Percentiles rank a stretch among this genome's conserved stretches.
Evolutionary conservation across 768 basidiomycete genomes (phyloP).

Genomic region (Plicaturopsis crispa): DNA sequence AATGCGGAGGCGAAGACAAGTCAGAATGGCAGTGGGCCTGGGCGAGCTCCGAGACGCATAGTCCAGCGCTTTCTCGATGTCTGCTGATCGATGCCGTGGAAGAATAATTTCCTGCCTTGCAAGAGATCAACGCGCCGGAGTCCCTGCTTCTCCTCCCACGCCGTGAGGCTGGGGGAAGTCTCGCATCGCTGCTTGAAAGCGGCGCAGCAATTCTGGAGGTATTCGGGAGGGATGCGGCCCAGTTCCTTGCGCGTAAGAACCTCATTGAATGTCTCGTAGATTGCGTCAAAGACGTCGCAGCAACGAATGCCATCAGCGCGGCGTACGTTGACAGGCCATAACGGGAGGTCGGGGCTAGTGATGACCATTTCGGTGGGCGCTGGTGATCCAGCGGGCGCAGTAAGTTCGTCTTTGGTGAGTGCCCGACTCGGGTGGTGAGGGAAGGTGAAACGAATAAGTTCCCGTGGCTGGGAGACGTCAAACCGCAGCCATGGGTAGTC

Average conservation of each 20-base stretch:
- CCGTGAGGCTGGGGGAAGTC: slow-evolving; percentile 31
- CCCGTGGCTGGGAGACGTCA: background rate
- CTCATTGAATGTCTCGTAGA: slow-evolving; percentile 40
- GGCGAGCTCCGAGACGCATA: slow-evolving; percentile 18
- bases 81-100: slow-evolving; percentile 39
- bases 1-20: no score
- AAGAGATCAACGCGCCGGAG: slow-evolving; percentile 52
- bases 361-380: slow-evolving; percentile 39
- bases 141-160: slow-evolving; percentile 36
- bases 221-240: slow-evolving; percentile 19
- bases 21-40: no score
- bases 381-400: background rate
- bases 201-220: slow-evolving; percentile 22
- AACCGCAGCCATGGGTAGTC: background rate
- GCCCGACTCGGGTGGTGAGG: background rate
- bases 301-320: slow-evolving; percentile 38
- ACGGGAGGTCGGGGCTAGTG: slow-evolving; percentile 28
- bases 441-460: background rate
- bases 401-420: background rate
- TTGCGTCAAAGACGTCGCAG: slow-evolving; percentile 52
- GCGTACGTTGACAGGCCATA: slow-evolving; percentile 35
- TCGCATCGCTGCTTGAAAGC: slow-evolving; percentile 41
- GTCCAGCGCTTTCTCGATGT: slow-evolving; percentile 27
- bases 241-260: slow-evolving; percentile 39
- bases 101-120: slow-evolving; percentile 41